Evolutionary conservation across 805 yeast genomes (phyloP).

Genomic region (Metschnikowia orientalis): DNA sequence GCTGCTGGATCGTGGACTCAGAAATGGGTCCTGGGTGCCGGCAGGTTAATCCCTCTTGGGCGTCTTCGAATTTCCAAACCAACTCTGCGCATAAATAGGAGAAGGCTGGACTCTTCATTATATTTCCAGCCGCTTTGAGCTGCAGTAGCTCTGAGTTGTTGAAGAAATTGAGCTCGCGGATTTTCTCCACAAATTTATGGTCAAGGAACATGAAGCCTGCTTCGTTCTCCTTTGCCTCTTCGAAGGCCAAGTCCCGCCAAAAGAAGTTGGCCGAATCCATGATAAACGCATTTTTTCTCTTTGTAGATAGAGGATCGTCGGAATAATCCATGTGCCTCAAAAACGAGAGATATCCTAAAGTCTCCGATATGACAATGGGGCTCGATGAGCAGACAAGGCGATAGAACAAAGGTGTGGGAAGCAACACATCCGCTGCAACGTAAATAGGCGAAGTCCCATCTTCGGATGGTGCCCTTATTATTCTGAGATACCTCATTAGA

Average conservation of each 20-base stretch:
- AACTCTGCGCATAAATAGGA: constrained; percentile 40
- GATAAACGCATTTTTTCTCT: constrained; percentile 45
- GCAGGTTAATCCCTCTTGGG: constrained; percentile 22
- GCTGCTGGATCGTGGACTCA: constrained; percentile 33
- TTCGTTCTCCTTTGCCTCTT: constrained; percentile 26
- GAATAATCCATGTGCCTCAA: constrained; percentile 31
- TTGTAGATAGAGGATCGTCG: constrained; percentile 21
- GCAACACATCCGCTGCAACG: too few relatives aligned
- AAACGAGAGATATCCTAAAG: constrained; percentile 44
- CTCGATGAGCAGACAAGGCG: constrained; percentile 36
- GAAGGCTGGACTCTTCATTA: constrained; percentile 52
- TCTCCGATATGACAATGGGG: constrained; percentile 42
- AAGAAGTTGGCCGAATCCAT: constrained; percentile 52
- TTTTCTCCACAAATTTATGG: constrained; percentile 26
- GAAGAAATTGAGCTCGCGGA: constrained; percentile 29
- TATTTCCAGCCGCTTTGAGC: constrained; percentile 31
- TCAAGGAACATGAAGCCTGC: constrained; percentile 39
- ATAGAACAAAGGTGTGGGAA: constrained; percentile 3
- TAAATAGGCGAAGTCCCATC: not conserved
- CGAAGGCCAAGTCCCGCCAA: constrained; percentile 55
- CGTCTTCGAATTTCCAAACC: constrained; percentile 46
- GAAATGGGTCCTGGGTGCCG: constrained; percentile 54
- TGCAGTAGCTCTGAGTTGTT: constrained; percentile 29
- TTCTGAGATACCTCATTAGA: constrained; percentile 2
- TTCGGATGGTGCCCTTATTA: not conserved